Percentiles rank a stretch among this genome's conserved stretches.
These are phyloP conservation scores for Davidsoniella eucalypti DNA, from an alignment of 2,329 filamentous ascomycete genomes.

Conservation along the genomic window DNA sequence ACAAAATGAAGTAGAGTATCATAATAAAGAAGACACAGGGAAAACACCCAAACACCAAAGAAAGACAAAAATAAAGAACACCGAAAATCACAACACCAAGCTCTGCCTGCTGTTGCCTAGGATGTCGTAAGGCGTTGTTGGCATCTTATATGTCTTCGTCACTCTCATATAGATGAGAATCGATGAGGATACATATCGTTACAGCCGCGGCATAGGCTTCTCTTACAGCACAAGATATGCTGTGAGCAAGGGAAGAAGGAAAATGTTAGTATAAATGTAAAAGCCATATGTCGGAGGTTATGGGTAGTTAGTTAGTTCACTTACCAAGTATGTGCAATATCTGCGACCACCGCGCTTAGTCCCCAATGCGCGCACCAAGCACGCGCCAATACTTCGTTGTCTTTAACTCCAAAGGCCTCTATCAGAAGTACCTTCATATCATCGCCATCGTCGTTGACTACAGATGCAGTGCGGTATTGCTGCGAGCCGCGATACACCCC, in stretches of 20 bases:
- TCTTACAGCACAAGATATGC: slow-evolving; percentile 56
- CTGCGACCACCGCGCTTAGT: slow-evolving; percentile 51
- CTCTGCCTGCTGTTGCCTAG: not conserved
- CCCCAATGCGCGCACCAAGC: slow-evolving; percentile 69
- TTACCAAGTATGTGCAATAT: slow-evolving; percentile 50
- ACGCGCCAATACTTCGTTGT: slow-evolving; percentile 61
- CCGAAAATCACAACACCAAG: not conserved
- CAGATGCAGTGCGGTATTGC: slow-evolving; percentile 12
- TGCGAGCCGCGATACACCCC: slow-evolving; percentile 22
- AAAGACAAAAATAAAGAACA: not conserved
- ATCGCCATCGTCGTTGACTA: slow-evolving; percentile 14
- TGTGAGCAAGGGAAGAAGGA: slow-evolving; percentile 16
- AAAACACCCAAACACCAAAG: not conserved
- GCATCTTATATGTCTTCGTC: slow-evolving; percentile 6
- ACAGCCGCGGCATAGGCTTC: slow-evolving; percentile 61
- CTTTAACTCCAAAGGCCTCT: slow-evolving; percentile 54
- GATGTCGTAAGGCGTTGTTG: too few species aligned
- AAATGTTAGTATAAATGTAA: not conserved
- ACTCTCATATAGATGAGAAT: slow-evolving; percentile 23
- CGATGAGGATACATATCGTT: slow-evolving; percentile 54
- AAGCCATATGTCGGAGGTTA: not conserved
- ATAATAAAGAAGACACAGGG: not conserved
- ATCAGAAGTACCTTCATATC: slow-evolving; percentile 44
- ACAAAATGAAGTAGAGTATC: not conserved
- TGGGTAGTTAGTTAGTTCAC: slow-evolving; percentile 16